Base-by-base conservation (phyloP, 306 rosid species). In the Prunus armeniaca region DNA sequence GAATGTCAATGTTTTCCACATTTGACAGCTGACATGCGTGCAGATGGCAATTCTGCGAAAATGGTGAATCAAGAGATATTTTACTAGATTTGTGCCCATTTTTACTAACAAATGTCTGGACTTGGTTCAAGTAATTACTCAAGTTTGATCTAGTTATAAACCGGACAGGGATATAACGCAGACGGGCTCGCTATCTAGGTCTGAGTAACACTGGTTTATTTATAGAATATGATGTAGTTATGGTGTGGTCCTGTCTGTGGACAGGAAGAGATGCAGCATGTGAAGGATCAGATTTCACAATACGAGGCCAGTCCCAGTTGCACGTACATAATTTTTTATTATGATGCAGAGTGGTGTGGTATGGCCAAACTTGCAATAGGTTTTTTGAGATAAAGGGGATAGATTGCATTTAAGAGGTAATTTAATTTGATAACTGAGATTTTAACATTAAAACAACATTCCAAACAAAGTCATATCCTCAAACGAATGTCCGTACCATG, bases 201-300 rank as follows among this genome's bases (percentile, higher is more conserved):
- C 56, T 8, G 46, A 25, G 11, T 9, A 77, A 22, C 28, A 13
- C 19, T 9, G 13, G 55, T 56, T 43, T 41, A 27, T 60, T 15
- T 41, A 62, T 12, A 15, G 38, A 15, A 25, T 45, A 14, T 52
- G 46, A 78, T 69, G 51, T 22, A 62, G 38, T 32, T 32, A 7
- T 5, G 75, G 63, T 74, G 62, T 57, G 67, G 67, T 38, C 46
- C 13, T 30, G 65, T 34, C 38, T 32, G 38, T 32, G 38, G 67
- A 12, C 51, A 54, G 77, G 32, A 34, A 61, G 73, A 70, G 74
- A 77, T 65, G 52, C 54, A 58, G 81, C 81, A 67, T 60, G 85
- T 80, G 89, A 72, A 64, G 70, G 79, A 28, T 58, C 66, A 67
- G 63, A 55, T 68, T 65, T 9, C 24, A 54, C 63, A 60, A 64